A percentile compares a stretch with the other conserved stretches of the same genome.
Conservation (phyloP, 371 early-diverging fungal genomes). For the Saksenaea oblongispora region DNA sequence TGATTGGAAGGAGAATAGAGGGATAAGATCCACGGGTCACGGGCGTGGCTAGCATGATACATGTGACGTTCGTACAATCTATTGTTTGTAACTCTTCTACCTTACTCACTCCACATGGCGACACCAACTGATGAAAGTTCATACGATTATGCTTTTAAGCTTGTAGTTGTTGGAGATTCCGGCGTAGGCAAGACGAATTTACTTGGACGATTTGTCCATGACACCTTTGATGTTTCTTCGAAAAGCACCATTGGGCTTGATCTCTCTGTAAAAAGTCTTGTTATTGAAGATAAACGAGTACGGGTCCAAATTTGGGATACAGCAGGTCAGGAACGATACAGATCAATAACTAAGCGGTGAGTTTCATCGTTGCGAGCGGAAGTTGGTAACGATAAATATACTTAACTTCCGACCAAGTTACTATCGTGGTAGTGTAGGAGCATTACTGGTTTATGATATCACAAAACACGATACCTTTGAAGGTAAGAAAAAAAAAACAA, state of each 20-base stretch:
- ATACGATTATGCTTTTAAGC: constrained; percentile 87
- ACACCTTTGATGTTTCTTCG: constrained; percentile 97
- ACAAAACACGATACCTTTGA: constrained; percentile 57
- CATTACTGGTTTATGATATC: constrained; percentile 32
- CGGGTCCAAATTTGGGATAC: constrained; percentile 98
- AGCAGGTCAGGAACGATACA: constrained; percentile 79
- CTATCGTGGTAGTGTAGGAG: constrained; percentile 37
- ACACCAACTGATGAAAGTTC: constrained; percentile 62
- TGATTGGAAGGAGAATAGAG: not conserved
- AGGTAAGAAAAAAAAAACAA: not conserved
- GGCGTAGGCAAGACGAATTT: constrained; percentile 98
- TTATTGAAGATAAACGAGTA: constrained; percentile 96
- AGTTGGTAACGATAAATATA: not conserved
- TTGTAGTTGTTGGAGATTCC: constrained; percentile 83
- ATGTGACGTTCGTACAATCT: not conserved
- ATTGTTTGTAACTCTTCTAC: not conserved
- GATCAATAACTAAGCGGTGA: constrained; percentile 68
- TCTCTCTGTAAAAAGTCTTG: constrained; percentile 99
- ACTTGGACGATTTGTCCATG: constrained; percentile 99
- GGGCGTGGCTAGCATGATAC: not conserved
- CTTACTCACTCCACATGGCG: not conserved
- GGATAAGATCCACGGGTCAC: not conserved
- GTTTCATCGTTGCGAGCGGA: no score
- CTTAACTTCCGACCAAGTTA: constrained; percentile 18
- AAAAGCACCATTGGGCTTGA: constrained; percentile 99